Conservation (phyloP, 805 yeast species). For the Ogataea sp. region DNA sequence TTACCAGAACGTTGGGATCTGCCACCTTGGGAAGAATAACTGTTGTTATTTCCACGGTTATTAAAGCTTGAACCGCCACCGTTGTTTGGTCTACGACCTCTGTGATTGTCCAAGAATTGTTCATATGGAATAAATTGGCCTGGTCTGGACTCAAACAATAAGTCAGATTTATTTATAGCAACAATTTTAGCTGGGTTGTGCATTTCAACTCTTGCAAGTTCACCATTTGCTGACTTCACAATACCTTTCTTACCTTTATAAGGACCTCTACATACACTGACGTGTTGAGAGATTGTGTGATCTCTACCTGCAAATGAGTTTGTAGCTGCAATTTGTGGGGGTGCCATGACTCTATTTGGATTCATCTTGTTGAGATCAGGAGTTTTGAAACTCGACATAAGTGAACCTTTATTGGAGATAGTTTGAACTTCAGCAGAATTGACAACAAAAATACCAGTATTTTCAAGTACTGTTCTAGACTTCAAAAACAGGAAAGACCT, state of each 20-base stretch:
- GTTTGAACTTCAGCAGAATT: conserved; percentile 72
- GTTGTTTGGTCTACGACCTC: conserved; percentile 16
- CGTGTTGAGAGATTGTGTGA: conserved; percentile 72
- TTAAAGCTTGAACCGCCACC: conserved; percentile 23
- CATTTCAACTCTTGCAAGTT: conserved; percentile 83
- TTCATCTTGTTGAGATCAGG: conserved; percentile 81
- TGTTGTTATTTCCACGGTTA: conserved; percentile 3
- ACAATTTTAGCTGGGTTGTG: conserved; percentile 88
- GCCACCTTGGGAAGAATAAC: too few species aligned
- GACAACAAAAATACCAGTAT: conserved; percentile 86
- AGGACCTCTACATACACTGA: conserved; percentile 82
- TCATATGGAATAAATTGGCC: conserved; percentile 72
- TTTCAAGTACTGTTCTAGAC: conserved; percentile 71
- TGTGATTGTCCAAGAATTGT: conserved; percentile 48
- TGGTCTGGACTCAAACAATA: conserved; percentile 60
- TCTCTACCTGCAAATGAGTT: conserved; percentile 56
- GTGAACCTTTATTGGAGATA: conserved; percentile 70
- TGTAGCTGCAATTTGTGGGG: conserved; percentile 47
- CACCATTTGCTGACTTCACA: conserved; percentile 87
- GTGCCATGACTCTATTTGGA: conserved; percentile 61
- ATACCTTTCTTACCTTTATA: conserved; percentile 93
- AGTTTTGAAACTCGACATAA: conserved; percentile 43
- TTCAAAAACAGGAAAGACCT: conserved; percentile 73
- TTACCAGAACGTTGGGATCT: conserved; percentile 9
- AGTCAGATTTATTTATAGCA: conserved; percentile 71